These are phyloP conservation scores for Gossypium davidsonii DNA, from an alignment of 441 rosid genomes.

Conservation along the genomic window DNA sequence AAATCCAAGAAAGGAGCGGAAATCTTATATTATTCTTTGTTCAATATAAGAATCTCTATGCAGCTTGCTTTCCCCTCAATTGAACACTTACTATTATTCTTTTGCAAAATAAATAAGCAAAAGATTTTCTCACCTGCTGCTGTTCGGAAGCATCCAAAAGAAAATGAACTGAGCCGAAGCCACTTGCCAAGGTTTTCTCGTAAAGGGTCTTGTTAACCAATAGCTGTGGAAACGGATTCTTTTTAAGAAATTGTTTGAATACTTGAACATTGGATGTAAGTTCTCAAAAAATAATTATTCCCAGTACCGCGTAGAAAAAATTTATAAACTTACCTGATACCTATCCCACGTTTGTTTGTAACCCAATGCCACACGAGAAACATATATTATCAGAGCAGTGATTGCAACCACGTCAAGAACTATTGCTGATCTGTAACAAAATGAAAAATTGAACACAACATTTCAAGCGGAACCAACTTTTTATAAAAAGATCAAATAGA, in stretches of 20 bases:
- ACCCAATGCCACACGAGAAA: slow-evolving; percentile 81
- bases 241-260: slow-evolving; percentile 14
- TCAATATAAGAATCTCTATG: not conserved
- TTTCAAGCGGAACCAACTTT: not conserved
- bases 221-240: slow-evolving; percentile 42
- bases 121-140: slow-evolving; percentile 61
- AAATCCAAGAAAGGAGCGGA: not conserved
- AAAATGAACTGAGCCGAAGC: slow-evolving; percentile 91
- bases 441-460: not conserved
- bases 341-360: slow-evolving; percentile 98
- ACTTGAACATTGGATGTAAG: not conserved
- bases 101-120: slow-evolving; percentile 11
- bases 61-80: not conserved
- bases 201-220: slow-evolving; percentile 89
- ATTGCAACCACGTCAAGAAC: slow-evolving; percentile 78
- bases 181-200: slow-evolving; percentile 96
- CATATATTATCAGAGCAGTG: slow-evolving; percentile 72
- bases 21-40: not conserved
- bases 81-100: slow-evolving; percentile 2
- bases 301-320: not conserved
- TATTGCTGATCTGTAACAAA: slow-evolving; percentile 63
- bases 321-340: slow-evolving; percentile 63
- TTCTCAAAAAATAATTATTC: not conserved
- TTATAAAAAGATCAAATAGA: not conserved
- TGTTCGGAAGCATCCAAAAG: slow-evolving; percentile 96